Evolutionary conservation across 192 early-diverging fungal genomes (phyloP).

Genomic region (Gryganskiella cystojenkinii): DNA sequence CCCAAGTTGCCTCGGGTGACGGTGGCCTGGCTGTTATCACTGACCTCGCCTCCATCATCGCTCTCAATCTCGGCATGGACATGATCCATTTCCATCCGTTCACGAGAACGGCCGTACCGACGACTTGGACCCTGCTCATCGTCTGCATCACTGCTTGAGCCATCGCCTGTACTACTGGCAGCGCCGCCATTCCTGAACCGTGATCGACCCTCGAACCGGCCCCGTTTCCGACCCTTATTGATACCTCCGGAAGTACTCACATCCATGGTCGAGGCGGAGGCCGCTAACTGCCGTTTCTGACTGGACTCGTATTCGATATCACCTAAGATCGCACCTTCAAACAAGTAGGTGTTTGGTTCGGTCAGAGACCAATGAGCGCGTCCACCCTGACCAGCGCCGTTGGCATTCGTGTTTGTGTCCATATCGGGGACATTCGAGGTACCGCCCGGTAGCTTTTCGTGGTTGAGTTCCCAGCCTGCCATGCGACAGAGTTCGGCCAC

Average conservation of each 20-base stretch:
- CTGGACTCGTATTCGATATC: slow-evolving; percentile 44
- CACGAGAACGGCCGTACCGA: neutral
- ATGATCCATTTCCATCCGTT: slow-evolving; percentile 10
- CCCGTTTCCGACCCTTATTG: slow-evolving; percentile 16
- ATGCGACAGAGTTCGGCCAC: slow-evolving; percentile 78
- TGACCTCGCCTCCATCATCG: neutral
- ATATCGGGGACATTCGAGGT: slow-evolving; percentile 33
- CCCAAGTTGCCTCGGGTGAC: neutral
- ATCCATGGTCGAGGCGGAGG: neutral
- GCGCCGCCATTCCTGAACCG: neutral
- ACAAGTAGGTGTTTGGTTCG: slow-evolving; percentile 56
- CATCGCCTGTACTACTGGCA: slow-evolving; percentile 2
- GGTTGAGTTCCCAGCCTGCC: slow-evolving; percentile 81
- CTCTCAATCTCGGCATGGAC: slow-evolving; percentile 11
- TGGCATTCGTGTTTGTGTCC: slow-evolving; percentile 25
- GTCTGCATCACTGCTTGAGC: slow-evolving; percentile 19
- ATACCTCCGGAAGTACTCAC: neutral
- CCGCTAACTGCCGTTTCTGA: neutral
- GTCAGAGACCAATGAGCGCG: slow-evolving; percentile 34
- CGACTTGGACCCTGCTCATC: neutral
- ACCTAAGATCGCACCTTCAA: slow-evolving; percentile 57
- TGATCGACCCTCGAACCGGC: neutral
- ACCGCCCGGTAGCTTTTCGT: slow-evolving; percentile 71
- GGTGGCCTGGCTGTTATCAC: slow-evolving; percentile 1
- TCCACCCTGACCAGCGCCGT: slow-evolving; percentile 29